Conservation (phyloP, 2,329 filamentous ascomycete species). For the Helotiales sp. region DNA sequence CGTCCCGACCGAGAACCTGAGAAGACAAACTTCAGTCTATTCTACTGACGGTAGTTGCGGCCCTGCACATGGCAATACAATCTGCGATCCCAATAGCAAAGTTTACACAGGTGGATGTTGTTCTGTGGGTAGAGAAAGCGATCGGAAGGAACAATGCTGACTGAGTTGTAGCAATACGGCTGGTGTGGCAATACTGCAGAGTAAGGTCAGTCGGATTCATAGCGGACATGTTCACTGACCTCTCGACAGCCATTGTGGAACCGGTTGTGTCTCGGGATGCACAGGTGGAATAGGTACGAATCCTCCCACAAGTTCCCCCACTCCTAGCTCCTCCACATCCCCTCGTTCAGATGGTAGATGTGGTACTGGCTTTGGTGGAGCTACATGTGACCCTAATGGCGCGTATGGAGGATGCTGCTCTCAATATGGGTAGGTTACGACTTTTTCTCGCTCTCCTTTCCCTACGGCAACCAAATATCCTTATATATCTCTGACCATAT, state of each 20-base stretch:
- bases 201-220: conserved; percentile 12
- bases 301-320: not conserved
- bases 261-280: conserved; percentile 44
- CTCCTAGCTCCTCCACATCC: not conserved
- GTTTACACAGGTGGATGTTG: conserved; percentile 47
- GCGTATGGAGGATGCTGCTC: conserved; percentile 35
- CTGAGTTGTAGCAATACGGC: conserved; percentile 27
- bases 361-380: conserved; percentile 29
- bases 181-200: conserved; percentile 45
- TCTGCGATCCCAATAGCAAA: conserved; percentile 44
- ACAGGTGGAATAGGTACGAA: conserved; percentile 11
- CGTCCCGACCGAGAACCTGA: conserved; percentile 15
- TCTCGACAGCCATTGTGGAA: conserved; percentile 33
- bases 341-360: conserved; percentile 32
- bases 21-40: conserved; percentile 40
- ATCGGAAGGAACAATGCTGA: conserved; percentile 4
- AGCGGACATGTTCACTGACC: conserved; percentile 2
- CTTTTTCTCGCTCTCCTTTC: not conserved
- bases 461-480: not conserved
- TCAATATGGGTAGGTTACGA: conserved; percentile 29
- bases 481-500: conserved; percentile 3
- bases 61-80: conserved; percentile 27
- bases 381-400: conserved; percentile 31
- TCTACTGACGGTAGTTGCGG: conserved; percentile 40
- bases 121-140: conserved; percentile 31